phyloP scores from a whole-genome alignment of 305 asterid genomes.

The Withania somnifera region DNA sequence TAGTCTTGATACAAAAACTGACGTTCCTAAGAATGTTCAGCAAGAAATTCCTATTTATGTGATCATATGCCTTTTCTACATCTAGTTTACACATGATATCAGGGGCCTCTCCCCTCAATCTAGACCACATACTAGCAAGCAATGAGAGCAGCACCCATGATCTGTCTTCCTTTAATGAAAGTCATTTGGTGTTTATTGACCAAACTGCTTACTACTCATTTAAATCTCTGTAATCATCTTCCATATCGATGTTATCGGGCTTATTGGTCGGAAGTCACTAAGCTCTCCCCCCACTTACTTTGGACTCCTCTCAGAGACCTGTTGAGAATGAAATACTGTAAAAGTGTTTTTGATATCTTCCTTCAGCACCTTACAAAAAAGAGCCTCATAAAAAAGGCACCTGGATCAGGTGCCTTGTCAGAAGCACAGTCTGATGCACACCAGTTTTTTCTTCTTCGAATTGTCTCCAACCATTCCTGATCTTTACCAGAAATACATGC shows the following conservation, averaged over 20 bases:
- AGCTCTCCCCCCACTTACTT: background rate
- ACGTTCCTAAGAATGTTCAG: too few species aligned
- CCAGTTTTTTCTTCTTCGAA: background rate
- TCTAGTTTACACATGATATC: background rate
- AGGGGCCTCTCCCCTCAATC: background rate
- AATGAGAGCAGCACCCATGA: background rate
- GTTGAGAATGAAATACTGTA: background rate
- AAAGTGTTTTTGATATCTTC: background rate
- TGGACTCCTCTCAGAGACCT: background rate
- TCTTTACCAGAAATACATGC: background rate
- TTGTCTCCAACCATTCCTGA: too few species aligned
- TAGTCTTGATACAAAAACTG: too few species aligned
- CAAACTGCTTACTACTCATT: background rate
- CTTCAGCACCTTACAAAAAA: background rate
- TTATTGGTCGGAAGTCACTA: background rate
- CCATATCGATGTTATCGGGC: background rate
- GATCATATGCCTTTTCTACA: background rate
- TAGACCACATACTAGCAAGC: background rate
- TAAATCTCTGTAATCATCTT: background rate
- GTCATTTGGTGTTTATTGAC: background rate
- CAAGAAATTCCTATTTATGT: too few species aligned
- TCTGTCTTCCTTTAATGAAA: background rate
- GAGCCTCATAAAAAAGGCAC: background rate
- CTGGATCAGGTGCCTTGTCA: background rate
- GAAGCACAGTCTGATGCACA: background rate